phyloP scores from a whole-genome alignment of 2,329 filamentous ascomycete species.

The Colletotrichum caudatum region DNA sequence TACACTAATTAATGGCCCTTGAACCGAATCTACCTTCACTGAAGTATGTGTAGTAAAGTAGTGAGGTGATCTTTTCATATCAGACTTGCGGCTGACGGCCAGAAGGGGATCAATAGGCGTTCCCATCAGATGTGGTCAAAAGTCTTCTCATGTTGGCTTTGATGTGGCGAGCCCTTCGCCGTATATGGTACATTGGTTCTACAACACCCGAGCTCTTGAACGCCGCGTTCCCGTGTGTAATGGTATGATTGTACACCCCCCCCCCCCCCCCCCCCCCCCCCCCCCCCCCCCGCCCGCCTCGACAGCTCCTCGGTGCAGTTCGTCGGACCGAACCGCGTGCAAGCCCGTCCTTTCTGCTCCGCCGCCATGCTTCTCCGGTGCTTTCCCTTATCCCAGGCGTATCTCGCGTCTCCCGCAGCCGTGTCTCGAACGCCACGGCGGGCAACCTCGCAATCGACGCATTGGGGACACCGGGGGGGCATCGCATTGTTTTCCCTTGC shows the following conservation, averaged over 20 bases:
- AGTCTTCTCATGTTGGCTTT: background rate
- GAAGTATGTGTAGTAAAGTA: too few relatives aligned
- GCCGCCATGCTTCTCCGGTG: background rate
- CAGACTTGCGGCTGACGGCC: background rate
- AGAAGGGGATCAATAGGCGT: background rate
- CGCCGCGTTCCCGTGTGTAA: conserved; percentile 28
- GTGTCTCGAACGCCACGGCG: background rate
- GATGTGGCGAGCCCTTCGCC: conserved; percentile 10
- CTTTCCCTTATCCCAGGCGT: too few relatives aligned
- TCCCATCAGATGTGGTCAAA: background rate
- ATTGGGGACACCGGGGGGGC: too few relatives aligned
- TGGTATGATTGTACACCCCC: conserved; percentile 9
- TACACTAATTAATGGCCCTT: too few relatives aligned
- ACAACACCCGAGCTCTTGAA: conserved; percentile 35
- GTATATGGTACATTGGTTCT: conserved; percentile 36
- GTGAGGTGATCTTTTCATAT: too few relatives aligned
- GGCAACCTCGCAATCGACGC: background rate
- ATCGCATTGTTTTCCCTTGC: background rate
- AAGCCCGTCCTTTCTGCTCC: background rate
- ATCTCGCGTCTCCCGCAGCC: background rate
- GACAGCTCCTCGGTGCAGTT: background rate
- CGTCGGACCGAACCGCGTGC: background rate
- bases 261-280: background rate
- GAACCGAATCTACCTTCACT: too few relatives aligned
- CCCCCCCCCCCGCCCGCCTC: background rate